phyloP scores from a whole-genome alignment of 257 asterid species.

The Penstemon eatonii region DNA sequence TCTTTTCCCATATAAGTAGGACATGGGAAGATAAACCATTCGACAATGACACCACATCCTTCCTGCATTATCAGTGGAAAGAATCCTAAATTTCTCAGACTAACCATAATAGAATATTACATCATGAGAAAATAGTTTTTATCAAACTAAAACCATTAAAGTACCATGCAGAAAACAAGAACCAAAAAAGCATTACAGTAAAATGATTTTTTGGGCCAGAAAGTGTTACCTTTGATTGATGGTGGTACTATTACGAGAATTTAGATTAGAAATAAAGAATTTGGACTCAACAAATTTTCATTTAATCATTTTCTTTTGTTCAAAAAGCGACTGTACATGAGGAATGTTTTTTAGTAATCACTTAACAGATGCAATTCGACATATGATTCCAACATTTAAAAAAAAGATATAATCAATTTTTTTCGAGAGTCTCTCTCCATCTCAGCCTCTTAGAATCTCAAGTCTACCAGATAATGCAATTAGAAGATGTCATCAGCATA shows the following conservation, averaged over 20 bases:
- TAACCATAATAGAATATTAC: conserved; percentile 16
- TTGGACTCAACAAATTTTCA: background rate
- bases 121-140: conserved; percentile 7
- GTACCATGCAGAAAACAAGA: background rate
- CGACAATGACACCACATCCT: conserved; percentile 99
- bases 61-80: conserved; percentile 55
- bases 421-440: background rate
- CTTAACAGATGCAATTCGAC: background rate
- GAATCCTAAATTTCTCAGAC: conserved; percentile 21
- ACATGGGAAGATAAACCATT: conserved; percentile 99
- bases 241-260: background rate
- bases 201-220: conserved; percentile 21
- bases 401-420: background rate
- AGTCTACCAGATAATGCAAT: conserved; percentile 10
- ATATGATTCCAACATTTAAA: background rate
- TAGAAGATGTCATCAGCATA: conserved; percentile 13
- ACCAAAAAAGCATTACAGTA: conserved; percentile 8
- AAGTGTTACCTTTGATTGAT: background rate
- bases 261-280: conserved; percentile 1
- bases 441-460: conserved; percentile 5
- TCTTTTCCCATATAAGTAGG: conserved; percentile 88
- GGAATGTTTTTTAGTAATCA: conserved; percentile 2
- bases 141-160: conserved; percentile 18
- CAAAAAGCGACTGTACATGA: background rate
- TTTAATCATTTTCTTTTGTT: background rate